Evolutionary conservation across 371 early-diverging fungal genomes (phyloP), one percentile per base, ranked within the genome.

Genomic region (Mucor sp.): DNA sequence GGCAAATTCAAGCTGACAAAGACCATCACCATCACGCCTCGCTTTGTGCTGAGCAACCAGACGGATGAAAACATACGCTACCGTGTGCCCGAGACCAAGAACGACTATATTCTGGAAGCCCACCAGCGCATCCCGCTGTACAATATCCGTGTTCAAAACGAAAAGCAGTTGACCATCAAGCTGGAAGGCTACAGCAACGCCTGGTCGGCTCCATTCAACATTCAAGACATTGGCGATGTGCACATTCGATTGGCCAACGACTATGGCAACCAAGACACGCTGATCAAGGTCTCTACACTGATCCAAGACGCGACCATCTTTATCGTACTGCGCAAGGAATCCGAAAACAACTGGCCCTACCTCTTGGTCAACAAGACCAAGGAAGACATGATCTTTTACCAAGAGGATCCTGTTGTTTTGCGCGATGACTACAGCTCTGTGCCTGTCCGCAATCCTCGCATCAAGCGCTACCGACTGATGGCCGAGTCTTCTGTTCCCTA

Each of bases 141-240:
- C 65, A 90, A 89, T 65, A 65, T 95, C 55, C 85, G 85, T 17
- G 81, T 83, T 21, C 76, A 87, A 19, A 79, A 82, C 14, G 88
- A 86, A 57, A 87, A 89, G 63, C 87, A 91, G 57, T 75, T 97
- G 17, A 87, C 87, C 0, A 74, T 95, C 4, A 86, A 91, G 27
- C 74, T 91, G n/a, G 84, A 92, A 3, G 92, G 91, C 0, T 74
- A 87, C 21, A 89, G 85, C 65, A 89, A 90, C 62, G 76, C 87
- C 70, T 97, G 98, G 97, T 96, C 97, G 5, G 90, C 94, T 0
- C 95, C 97, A 0, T 91, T 98, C 74, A 88, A 87, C 62, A 91
- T 96, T 37, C 89, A 92, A 58, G 93, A 96, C 50, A 85, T 99
- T 33, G 99, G 98, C 27, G 86, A 90, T 35, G 81, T 91, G 3